Base-by-base conservation (phyloP, 257 asterid genomes). In the Handroanthus guayacan region DNA sequence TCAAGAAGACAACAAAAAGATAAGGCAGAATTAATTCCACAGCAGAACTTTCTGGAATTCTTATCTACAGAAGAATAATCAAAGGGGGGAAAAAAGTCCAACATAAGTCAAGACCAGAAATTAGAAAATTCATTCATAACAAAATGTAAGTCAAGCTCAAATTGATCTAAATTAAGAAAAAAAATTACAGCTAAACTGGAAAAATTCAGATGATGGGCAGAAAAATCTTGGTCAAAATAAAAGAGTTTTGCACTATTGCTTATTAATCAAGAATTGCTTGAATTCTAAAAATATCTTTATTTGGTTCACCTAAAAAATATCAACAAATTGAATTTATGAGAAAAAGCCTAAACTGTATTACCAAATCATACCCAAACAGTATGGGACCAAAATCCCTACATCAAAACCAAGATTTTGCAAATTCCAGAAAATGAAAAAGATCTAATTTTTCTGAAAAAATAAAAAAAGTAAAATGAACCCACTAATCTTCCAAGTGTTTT, bases 21-120 rank as follows among this genome's bases (percentile, higher is more conserved):
- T n/a, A n/a, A n/a, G 31, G 61, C 61, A 54, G 61, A 54, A 16
- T 16, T 4, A 51, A 14, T 41, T 41, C 45, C 13, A 34, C 62
- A 57, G 61, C 60, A 55, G 74, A 79, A 66, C 71, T 58, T 75
- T 75, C 72, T 43, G 65, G 61, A 78, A 78, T 60, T 48, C 74
- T 12, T 60, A 56, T 36, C 37, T 37, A 62, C 18, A 9, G 20
- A 65, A 65, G 62, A 41, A 11, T 9, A 36, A 37, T 41, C 69
- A 63, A 41, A 14, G 38, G 31, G 51, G 34, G 50, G 51, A 38
- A 63, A 63, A 57, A 52, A 7, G 39, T 58, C 44, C 45, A 20
- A 18, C 9, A 68, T 20, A 67, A 67, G 16, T 51, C 54, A 38
- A 44, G 48, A 55, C 9, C 14, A 38, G 14, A 6, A 48, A 44